Base-by-base conservation (phyloP, 2,329 filamentous ascomycete genomes). In the Cercospora beticola region DNA sequence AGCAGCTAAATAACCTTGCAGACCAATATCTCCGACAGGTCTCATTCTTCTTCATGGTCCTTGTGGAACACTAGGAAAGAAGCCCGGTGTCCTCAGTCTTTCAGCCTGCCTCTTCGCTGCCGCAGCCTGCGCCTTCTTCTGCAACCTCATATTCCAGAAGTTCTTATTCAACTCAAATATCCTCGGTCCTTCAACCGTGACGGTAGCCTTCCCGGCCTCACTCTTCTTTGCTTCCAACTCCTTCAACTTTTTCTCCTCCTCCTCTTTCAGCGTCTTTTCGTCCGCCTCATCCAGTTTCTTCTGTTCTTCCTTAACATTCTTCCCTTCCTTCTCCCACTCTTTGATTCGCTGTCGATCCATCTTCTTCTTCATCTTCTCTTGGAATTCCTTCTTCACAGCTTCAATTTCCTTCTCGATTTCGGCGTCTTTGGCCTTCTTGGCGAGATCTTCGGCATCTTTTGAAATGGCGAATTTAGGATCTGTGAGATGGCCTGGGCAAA, bases 151-250 rank as follows among this genome's bases (percentile, higher is more conserved):
- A 74, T 94, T 90, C 78, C 93, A 96, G 80, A 99, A 97, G 28
- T 88, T 94, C 91, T 90, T 93, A 77, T 94, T 91, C 68, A 97
- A 83, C 72, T 91, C 88, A 81, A 95, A 99, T 2, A 97, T 86
- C 52, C 94, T 88, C 21, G 92, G 90, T 66, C 90, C 89, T 69
- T 92, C 89, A 2, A 77, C 68, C 18, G 79, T 89, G 2, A 77
- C 68, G 21, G 79, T 86, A 68, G 89, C 88, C 76, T 88, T 87
- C 75, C 92, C 89, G 73, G 86, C 86, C 76, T 88, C 89, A 74
- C 82, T 83, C 66, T 78, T 76, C 84, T 78, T 78, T 52, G 80
- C 73, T 36, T 76, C 78, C 72, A 81, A 78, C 49, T 79, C 72
- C 71, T 81, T 81, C 5, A 82, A 79, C 62, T 83, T 82, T n/a